Evolutionary conservation across 164 flowering plant genomes (phyloP).

Genomic region (Aristolochia fimbriata): DNA sequence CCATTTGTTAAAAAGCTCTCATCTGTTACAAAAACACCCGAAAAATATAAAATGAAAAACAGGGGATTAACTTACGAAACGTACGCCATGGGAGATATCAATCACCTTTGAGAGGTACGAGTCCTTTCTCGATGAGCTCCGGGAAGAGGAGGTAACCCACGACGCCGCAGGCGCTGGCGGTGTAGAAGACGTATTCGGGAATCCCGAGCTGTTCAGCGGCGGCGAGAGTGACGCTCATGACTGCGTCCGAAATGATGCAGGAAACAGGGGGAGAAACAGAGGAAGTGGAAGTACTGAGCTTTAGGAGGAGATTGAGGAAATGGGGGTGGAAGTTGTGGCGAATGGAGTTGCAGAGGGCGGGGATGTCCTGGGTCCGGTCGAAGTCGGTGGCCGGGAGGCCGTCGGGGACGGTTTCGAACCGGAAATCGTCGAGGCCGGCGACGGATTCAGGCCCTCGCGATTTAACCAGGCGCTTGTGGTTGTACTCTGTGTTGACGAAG

Average conservation of each 20-base stretch:
- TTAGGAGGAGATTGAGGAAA: conserved; percentile 1
- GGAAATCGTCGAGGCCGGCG: conserved; percentile 19
- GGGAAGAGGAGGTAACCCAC: conserved; percentile 1
- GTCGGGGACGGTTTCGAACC: conserved; percentile 23
- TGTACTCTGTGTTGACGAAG: conserved; percentile 17
- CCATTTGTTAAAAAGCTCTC: conserved; percentile 23
- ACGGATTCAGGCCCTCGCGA: conserved; percentile 8
- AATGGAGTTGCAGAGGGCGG: conserved; percentile 19
- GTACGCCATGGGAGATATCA: too few relatives aligned
- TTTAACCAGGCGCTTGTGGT: conserved; percentile 7
- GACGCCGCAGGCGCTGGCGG: conserved; percentile 4
- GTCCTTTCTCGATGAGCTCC: conserved; percentile 7
- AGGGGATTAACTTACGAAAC: too few relatives aligned
- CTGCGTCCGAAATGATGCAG: conserved; percentile 5
- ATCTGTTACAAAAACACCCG: conserved; percentile 15
- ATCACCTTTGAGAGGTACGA: conserved; percentile 9
- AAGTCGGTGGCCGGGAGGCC: conserved; percentile 33
- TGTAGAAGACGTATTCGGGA: conserved; percentile 1
- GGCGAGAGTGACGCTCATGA: conserved; percentile 7
- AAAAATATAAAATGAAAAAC: not conserved
- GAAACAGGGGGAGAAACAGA: not conserved
- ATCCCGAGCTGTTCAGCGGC: conserved; percentile 7
- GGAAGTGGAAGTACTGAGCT: not conserved
- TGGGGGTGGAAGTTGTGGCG: not conserved
- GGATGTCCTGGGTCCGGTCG: conserved; percentile 29